Conservation (phyloP, 192 early-diverging fungal genomes). For the Coemansia sp. region DNA sequence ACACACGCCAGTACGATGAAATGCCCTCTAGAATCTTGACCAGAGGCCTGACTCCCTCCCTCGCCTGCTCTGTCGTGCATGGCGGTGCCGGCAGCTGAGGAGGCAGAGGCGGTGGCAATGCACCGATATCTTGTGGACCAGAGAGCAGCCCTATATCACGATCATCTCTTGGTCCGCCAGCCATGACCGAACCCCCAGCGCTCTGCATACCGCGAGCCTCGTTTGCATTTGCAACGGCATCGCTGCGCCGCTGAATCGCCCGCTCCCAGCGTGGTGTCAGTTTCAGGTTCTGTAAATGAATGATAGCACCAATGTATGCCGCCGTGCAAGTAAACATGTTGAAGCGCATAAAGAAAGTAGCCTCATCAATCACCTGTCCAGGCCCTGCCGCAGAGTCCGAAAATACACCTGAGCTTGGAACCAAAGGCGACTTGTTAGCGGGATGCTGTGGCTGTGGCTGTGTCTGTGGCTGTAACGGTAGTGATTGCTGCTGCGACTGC, state of each 20-base stretch:
- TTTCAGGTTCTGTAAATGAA: constrained; percentile 37
- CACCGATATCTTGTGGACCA: constrained; percentile 18
- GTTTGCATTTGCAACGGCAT: constrained; percentile 17
- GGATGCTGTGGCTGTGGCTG: too few species aligned
- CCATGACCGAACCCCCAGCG: constrained; percentile 2
- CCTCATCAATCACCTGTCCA: constrained; percentile 33
- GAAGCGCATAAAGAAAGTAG: constrained; percentile 40
- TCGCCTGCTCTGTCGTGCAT: constrained; percentile 35
- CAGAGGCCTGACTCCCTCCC: constrained; percentile 37
- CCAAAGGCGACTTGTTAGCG: constrained; percentile 9
- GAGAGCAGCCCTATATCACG: constrained; percentile 25
- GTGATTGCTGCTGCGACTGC: too few species aligned
- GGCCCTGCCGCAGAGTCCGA: constrained; percentile 20
- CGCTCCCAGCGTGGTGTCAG: constrained; percentile 35
- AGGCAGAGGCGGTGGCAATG: constrained; percentile 21
- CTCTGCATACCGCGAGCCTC: constrained; percentile 13
- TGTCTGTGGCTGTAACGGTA: too few species aligned
- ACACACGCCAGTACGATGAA: constrained; percentile 39
- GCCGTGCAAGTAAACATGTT: constrained; percentile 35
- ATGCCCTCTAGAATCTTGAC: constrained; percentile 33
- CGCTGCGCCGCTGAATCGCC: constrained; percentile 14
- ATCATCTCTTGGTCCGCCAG: constrained; percentile 1
- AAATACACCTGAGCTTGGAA: neutral
- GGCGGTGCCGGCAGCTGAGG: constrained; percentile 30
- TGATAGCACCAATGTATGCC: constrained; percentile 21